Conservation (phyloP, 2,329 filamentous ascomycete genomes). For the Fusarium oxysporum region DNA sequence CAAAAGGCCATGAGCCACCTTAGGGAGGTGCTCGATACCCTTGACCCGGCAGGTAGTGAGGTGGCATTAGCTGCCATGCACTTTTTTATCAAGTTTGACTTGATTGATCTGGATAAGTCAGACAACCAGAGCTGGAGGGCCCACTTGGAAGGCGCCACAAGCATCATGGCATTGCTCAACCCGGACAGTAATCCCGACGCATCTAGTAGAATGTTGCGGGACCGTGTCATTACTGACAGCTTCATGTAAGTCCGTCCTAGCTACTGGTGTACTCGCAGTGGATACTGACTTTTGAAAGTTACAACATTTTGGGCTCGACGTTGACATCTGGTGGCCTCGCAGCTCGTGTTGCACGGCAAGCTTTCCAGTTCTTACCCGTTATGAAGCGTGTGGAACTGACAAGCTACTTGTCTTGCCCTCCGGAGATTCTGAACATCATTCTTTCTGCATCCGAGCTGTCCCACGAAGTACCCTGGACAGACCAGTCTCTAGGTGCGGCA, state of each 20-base stretch:
- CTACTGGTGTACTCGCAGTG: neutral
- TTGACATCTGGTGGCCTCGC: conserved; percentile 52
- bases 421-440: conserved; percentile 59
- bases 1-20: conserved; percentile 60
- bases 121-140: conserved; percentile 57
- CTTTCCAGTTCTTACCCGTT: conserved; percentile 53
- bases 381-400: conserved; percentile 57
- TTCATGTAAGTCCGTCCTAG: conserved; percentile 55
- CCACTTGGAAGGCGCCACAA: conserved; percentile 60
- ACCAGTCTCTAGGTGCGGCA: conserved; percentile 49
- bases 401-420: conserved; percentile 57
- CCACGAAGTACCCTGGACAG: conserved; percentile 50
- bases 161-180: conserved; percentile 54
- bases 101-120: conserved; percentile 61
- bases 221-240: conserved; percentile 62
- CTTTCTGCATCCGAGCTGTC: conserved; percentile 59
- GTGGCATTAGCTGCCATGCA: conserved; percentile 61
- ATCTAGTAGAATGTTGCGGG: conserved; percentile 53
- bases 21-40: conserved; percentile 53
- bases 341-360: conserved; percentile 54
- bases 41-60: conserved; percentile 57
- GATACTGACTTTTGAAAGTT: conserved; percentile 48
- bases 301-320: conserved; percentile 56
- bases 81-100: conserved; percentile 63
- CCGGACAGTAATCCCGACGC: conserved; percentile 44